Conservation (phyloP, 345 rosid species). For the Nephelium lappaceum region DNA sequence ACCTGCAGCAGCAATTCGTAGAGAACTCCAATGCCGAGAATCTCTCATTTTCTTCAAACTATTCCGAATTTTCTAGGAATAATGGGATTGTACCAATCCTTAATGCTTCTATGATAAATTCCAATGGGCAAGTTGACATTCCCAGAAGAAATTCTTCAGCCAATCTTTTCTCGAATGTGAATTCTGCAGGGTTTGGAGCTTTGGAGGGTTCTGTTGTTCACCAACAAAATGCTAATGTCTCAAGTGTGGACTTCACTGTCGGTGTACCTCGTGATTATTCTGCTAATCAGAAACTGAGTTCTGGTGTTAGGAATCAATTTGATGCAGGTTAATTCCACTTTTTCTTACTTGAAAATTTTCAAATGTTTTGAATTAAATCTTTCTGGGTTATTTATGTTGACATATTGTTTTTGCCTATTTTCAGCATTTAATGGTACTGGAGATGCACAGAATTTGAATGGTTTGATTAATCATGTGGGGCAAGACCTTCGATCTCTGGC, state of each 20-base stretch:
- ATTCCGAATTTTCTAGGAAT: constrained; percentile 47
- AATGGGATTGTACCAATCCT: constrained; percentile 41
- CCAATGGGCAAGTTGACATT: constrained; percentile 51
- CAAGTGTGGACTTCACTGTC: constrained; percentile 43
- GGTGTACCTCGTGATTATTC: constrained; percentile 46
- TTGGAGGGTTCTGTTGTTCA: constrained; percentile 48
- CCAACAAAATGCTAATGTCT: constrained; percentile 43
- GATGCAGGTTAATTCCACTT: constrained; percentile 48
- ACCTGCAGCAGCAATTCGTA: constrained; percentile 54
- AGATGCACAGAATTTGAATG: constrained; percentile 42
- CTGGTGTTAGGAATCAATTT: constrained; percentile 41
- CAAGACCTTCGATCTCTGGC: constrained; percentile 48
- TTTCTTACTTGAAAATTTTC: constrained; percentile 15
- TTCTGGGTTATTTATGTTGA: constrained; percentile 8
- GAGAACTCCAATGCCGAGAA: constrained; percentile 47
- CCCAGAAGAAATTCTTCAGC: constrained; percentile 74
- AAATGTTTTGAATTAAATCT: neutral
- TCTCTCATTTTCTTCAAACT: constrained; percentile 46
- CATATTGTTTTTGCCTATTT: constrained; percentile 29
- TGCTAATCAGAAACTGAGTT: constrained; percentile 48
- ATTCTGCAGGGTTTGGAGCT: constrained; percentile 53
- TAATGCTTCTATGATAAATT: constrained; percentile 46
- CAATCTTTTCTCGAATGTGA: constrained; percentile 56
- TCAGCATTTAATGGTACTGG: constrained; percentile 47
- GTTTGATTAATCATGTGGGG: constrained; percentile 51